Evolutionary conservation across 176 grass and related monocot species (phyloP), one percentile per base, ranked within the genome.

Genomic region (Aechmea fasciata): DNA sequence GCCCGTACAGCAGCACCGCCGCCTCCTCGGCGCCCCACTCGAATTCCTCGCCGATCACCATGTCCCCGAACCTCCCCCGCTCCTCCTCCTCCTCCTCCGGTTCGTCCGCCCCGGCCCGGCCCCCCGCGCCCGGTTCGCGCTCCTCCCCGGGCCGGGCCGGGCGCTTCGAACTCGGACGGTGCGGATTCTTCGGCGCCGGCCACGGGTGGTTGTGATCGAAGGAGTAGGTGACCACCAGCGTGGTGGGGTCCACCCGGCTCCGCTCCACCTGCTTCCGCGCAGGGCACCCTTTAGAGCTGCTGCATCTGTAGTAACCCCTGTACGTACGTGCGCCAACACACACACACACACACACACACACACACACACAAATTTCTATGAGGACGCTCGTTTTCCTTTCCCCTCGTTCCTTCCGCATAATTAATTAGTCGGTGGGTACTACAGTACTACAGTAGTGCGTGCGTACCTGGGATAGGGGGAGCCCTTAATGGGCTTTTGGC

Each of bases 401-500:
- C n/a, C n/a, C n/a, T n/a, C 67, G 49, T 1, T 3, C 15, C 67
- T 18, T 8, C n/a, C 68, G 17, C 68, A 22, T 49, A 51, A 22
- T 52, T 13, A 13, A 13, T 13, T 33, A 33, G 5, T 50, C 10
- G 17, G 17, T 52, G 17, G 50, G 10, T 50, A 28, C 18, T 50
- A 18, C 49, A 14, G 53, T 29, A 24, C 15, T 18, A 33, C 47
- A 23, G 22, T 23, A 23, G 22, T 23, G 22, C 22, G 22, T 63
- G 68, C 66, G 57, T 73, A 96, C 92, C 92, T 91, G 57, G 92
- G 92, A 13, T 92, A 89, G 47, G 92, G 92, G 0, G 93, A 96
- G 52, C 92, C 92, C 67, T 96, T 96, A 81, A 96, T 96, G 48
- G 88, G 92, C 33, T 96, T 96, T 79, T 96, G 92, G 22, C 92